These are phyloP conservation scores for Pleurotus djamor DNA, from an alignment of 768 basidiomycete genomes.

Conservation along the genomic window DNA sequence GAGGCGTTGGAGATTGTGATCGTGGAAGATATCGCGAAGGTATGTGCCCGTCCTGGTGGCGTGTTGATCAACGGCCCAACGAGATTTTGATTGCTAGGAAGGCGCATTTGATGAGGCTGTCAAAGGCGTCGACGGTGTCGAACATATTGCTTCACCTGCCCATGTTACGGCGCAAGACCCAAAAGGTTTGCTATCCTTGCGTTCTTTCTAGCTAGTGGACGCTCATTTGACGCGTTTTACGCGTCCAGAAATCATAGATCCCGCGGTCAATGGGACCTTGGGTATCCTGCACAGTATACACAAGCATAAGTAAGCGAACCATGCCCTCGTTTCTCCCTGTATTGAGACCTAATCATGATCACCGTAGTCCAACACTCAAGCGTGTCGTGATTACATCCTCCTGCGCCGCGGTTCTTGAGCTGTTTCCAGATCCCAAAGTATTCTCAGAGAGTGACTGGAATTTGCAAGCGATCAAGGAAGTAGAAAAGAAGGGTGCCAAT, in stretches of 20 bases:
- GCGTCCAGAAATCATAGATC: constrained; percentile 54
- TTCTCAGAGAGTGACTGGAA: constrained; percentile 65
- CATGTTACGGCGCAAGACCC: constrained; percentile 43
- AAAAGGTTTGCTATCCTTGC: constrained; percentile 17
- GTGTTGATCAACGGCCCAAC: background rate
- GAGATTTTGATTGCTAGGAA: constrained; percentile 28
- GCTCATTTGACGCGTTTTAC: too few relatives aligned
- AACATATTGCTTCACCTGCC: constrained; percentile 68
- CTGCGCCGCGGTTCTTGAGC: constrained; percentile 40
- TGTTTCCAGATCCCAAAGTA: constrained; percentile 19
- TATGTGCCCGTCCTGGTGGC: constrained; percentile 5
- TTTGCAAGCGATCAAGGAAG: constrained; percentile 36
- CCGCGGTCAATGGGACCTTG: constrained; percentile 72
- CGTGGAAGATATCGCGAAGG: constrained; percentile 63
- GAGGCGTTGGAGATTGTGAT: constrained; percentile 64
- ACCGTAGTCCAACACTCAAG: constrained; percentile 42
- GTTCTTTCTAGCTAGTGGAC: background rate
- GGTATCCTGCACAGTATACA: constrained; percentile 58
- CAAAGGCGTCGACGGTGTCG: constrained; percentile 70
- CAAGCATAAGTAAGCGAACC: constrained; percentile 42
- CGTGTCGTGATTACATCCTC: constrained; percentile 73
- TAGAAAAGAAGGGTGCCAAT: constrained; percentile 46
- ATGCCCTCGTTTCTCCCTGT: background rate
- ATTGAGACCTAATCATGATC: background rate
- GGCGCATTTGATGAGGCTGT: constrained; percentile 81